Conservation (phyloP, 108 stramenopile species). For the Nitzschia palea region DNA sequence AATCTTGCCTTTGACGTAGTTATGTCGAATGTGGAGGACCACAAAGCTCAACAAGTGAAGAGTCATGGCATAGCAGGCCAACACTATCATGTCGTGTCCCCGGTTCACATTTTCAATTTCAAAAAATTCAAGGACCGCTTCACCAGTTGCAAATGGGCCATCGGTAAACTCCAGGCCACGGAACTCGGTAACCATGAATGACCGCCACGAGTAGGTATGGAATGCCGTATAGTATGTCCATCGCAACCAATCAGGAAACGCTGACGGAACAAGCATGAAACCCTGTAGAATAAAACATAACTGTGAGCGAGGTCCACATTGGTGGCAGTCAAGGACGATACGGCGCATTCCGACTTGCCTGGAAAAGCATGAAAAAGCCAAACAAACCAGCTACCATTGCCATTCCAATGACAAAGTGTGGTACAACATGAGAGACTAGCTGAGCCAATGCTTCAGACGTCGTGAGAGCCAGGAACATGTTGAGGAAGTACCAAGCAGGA, state of each 20-base stretch:
- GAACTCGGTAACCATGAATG: constrained; percentile 68
- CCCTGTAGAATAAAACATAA: no score
- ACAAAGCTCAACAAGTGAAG: constrained; percentile 33
- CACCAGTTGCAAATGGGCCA: constrained; percentile 34
- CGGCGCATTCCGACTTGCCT: no score
- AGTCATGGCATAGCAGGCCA: constrained; percentile 30
- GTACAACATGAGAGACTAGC: constrained; percentile 56
- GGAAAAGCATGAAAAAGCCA: constrained; percentile 59
- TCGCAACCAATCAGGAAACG: constrained; percentile 50
- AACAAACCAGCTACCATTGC: constrained; percentile 51
- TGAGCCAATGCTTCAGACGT: constrained; percentile 56
- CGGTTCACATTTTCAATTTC: constrained; percentile 56
- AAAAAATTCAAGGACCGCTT: constrained; percentile 42
- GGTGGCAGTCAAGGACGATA: no score
- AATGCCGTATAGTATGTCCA: constrained; percentile 61
- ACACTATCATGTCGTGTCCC: constrained; percentile 39
- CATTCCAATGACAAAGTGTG: constrained; percentile 67
- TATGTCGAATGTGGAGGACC: constrained; percentile 29
- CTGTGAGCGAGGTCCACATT: no score
- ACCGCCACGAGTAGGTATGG: constrained; percentile 61
- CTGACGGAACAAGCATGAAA: constrained; percentile 61
- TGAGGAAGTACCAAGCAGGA: constrained; percentile 47
- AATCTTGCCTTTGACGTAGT: constrained; percentile 19
- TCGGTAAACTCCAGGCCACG: constrained; percentile 6
- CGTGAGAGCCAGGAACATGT: constrained; percentile 50